Evolutionary conservation across 768 basidiomycete genomes (phyloP).

Genomic region (Pluteus cervinus): DNA sequence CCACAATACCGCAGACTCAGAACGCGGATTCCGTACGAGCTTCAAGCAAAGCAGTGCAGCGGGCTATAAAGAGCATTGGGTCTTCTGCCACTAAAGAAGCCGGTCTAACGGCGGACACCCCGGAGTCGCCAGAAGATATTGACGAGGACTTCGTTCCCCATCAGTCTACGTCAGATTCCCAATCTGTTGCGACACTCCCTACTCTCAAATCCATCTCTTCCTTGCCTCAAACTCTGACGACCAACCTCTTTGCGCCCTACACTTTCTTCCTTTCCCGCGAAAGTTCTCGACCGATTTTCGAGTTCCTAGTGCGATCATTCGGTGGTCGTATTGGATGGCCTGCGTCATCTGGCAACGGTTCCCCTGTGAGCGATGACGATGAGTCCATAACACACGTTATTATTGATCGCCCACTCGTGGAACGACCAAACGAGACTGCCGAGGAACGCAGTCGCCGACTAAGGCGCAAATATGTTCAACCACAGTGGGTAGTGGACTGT

Average conservation of each 20-base stretch:
- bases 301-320: constrained; percentile 88
- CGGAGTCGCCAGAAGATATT: constrained; percentile 28
- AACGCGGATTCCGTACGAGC: constrained; percentile 41
- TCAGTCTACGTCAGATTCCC: constrained; percentile 44
- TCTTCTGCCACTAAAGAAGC: constrained; percentile 27
- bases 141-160: constrained; percentile 70
- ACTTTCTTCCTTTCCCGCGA: constrained; percentile 94
- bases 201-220: constrained; percentile 64
- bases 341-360: constrained; percentile 71
- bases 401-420: constrained; percentile 76
- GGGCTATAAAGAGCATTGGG: constrained; percentile 54
- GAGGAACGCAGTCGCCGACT: constrained; percentile 57
- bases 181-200: constrained; percentile 44
- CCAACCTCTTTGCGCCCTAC: constrained; percentile 76
- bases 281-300: constrained; percentile 85
- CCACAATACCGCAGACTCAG: constrained; percentile 36
- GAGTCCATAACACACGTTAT: constrained; percentile 91
- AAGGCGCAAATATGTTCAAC: constrained; percentile 86
- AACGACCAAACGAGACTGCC: constrained; percentile 39
- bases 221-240: constrained; percentile 48
- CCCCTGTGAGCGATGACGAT: constrained; percentile 73
- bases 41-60: constrained; percentile 48
- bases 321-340: constrained; percentile 94
- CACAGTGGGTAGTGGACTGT: constrained; percentile 97
- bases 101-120: constrained; percentile 29